A percentile compares a stretch with the other conserved stretches of the same genome.
Evolutionary conservation across 1,284 basidiomycete species (phyloP).

Genomic region (Microstroma glucosiphilum): DNA sequence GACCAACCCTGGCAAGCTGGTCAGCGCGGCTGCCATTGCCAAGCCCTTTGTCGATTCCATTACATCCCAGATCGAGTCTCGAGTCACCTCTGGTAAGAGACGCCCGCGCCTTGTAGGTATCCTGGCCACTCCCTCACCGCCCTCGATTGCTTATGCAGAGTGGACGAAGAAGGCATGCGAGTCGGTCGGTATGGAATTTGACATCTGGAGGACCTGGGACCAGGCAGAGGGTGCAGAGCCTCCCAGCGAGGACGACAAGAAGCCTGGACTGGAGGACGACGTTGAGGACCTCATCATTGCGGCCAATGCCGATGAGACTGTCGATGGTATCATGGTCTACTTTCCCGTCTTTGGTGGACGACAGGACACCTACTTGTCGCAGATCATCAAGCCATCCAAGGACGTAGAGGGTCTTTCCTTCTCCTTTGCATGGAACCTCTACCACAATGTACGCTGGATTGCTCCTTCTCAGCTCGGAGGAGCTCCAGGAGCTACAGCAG

Average conservation of each 20-base stretch:
- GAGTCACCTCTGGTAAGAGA: constrained; percentile 28
- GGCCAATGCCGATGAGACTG: constrained; percentile 72
- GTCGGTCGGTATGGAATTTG: constrained; percentile 78
- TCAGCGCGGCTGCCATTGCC: constrained; percentile 41
- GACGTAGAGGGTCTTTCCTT: constrained; percentile 95
- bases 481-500: constrained; percentile 44
- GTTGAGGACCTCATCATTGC: constrained; percentile 50
- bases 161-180: constrained; percentile 89
- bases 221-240: constrained; percentile 25
- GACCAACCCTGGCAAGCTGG: constrained; percentile 39
- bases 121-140: constrained; percentile 75
- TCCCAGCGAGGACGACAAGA: constrained; percentile 7
- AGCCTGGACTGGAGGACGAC: constrained; percentile 59
- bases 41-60: constrained; percentile 42
- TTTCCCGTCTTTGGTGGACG: constrained; percentile 53
- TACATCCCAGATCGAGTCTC: constrained; percentile 29
- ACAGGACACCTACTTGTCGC: constrained; percentile 90
- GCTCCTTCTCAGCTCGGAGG: constrained; percentile 42
- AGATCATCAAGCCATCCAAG: constrained; percentile 89
- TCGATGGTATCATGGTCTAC: constrained; percentile 86
- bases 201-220: constrained; percentile 53
- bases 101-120: constrained; percentile 81
- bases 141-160: constrained; percentile 83
- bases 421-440: constrained; percentile 52
- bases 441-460: constrained; percentile 51